Evolutionary conservation across 2,329 filamentous ascomycete species (phyloP).

Genomic region (Diaporthe sp.): DNA sequence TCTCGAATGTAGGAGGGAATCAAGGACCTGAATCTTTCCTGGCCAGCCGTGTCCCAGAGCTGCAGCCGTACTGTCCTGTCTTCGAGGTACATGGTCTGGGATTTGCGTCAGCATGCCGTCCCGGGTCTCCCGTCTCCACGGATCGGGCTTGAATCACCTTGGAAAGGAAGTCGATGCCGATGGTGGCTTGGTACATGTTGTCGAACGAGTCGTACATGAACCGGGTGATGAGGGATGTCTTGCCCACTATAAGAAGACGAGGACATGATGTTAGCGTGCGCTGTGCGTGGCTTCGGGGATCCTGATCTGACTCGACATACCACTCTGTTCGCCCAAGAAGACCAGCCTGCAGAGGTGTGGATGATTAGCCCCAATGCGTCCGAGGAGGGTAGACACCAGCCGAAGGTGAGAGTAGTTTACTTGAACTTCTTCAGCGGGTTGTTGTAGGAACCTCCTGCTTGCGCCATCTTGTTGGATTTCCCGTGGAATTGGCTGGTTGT

Average conservation of each 20-base stretch:
- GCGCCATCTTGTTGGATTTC: constrained; percentile 77
- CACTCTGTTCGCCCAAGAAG: constrained; percentile 98
- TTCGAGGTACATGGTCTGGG: constrained; percentile 98
- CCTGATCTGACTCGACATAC: constrained; percentile 67
- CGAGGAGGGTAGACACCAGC: constrained; percentile 39
- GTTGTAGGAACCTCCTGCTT: constrained; percentile 89
- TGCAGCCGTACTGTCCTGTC: constrained; percentile 97
- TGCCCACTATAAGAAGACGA: constrained; percentile 79
- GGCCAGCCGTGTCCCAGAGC: constrained; percentile 97
- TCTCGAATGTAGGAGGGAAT: constrained; percentile 99
- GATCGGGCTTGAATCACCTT: constrained; percentile 72
- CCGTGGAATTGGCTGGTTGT: constrained; percentile 41
- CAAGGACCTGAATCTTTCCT: constrained; percentile 95
- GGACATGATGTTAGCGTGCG: neutral
- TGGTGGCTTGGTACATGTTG: constrained; percentile 99
- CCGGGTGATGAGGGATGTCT: constrained; percentile 97
- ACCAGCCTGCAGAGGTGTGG: constrained; percentile 76
- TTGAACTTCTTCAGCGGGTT: constrained; percentile 99
- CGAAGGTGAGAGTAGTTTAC: constrained; percentile 63
- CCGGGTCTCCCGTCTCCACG: constrained; percentile 46
- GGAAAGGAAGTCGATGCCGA: constrained; percentile 98
- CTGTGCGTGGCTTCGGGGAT: neutral
- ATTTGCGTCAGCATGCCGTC: constrained; percentile 13
- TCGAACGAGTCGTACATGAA: constrained; percentile 99
- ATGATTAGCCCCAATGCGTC: constrained; percentile 36